These are phyloP conservation scores for Knufia fluminis DNA, from an alignment of 2,329 filamentous ascomycete genomes.

Conservation along the genomic window DNA sequence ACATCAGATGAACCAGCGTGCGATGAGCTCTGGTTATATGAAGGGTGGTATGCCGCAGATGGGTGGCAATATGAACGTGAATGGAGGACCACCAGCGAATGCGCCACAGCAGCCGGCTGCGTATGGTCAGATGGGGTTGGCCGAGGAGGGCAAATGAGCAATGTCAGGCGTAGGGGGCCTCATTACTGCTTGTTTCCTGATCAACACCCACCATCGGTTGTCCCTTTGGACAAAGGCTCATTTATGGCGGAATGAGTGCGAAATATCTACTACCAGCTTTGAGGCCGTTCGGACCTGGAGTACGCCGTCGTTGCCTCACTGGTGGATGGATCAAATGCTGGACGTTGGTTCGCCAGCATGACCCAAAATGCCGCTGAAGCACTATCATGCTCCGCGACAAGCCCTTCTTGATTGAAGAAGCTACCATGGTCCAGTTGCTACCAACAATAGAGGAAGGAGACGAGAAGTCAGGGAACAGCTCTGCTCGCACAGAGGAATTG, in stretches of 20 bases:
- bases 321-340: too few relatives aligned
- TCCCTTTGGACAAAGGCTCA: too few relatives aligned
- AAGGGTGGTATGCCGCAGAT: constrained; percentile 38
- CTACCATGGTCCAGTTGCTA: too few relatives aligned
- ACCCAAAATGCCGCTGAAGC: too few relatives aligned
- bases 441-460: background rate
- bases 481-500: background rate
- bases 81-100: constrained; percentile 18
- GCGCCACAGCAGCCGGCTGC: constrained; percentile 19
- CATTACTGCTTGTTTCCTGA: background rate
- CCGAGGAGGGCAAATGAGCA: constrained; percentile 20
- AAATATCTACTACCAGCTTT: too few relatives aligned
- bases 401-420: too few relatives aligned
- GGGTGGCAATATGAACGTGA: constrained; percentile 23
- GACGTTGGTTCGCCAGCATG: too few relatives aligned
- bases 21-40: constrained; percentile 46
- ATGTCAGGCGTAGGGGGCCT: background rate
- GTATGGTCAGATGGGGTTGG: constrained; percentile 16
- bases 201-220: background rate
- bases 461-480: background rate
- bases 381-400: too few relatives aligned
- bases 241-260: too few relatives aligned
- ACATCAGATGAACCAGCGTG: constrained; percentile 52
- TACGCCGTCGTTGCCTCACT: too few relatives aligned
- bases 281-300: too few relatives aligned